phyloP scores from a whole-genome alignment of 108 stramenopile genomes.

The Nitzschia inconspicua region DNA sequence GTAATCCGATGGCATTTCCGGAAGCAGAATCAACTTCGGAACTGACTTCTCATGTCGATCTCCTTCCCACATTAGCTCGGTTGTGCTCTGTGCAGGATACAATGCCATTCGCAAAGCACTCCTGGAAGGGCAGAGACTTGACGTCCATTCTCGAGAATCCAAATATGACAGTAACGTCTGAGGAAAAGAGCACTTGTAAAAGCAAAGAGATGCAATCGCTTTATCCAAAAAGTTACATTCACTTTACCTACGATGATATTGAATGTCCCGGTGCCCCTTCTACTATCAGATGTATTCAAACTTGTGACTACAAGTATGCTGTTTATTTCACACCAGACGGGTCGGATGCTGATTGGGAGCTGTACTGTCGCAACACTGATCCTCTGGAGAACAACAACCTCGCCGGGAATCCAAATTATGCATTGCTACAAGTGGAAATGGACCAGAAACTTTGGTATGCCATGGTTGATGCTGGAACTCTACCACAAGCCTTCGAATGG shows the following conservation, averaged over 20 bases:
- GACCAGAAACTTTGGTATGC: conserved; percentile 11
- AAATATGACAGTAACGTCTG: conserved; percentile 2
- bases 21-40: conserved; percentile 12
- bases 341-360: conserved; percentile 41
- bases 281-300: conserved; percentile 45
- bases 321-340: conserved; percentile 48
- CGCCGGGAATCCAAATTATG: conserved; percentile 19
- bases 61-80: conserved; percentile 17
- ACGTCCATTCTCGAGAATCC: conserved; percentile 16
- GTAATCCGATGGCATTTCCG: conserved; percentile 46
- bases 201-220: too few species aligned
- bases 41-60: conserved; percentile 23
- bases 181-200: background rate
- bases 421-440: conserved; percentile 7
- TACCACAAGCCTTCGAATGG: conserved; percentile 21
- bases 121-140: conserved; percentile 3
- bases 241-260: conserved; percentile 52
- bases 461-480: conserved; percentile 17
- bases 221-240: conserved; percentile 10
- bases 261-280: conserved; percentile 37
- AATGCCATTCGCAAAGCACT: background rate
- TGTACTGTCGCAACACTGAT: conserved; percentile 43
- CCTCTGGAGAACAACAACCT: conserved; percentile 45
- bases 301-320: conserved; percentile 34
- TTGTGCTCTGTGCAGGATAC: background rate